phyloP scores from a whole-genome alignment of 768 basidiomycete genomes.

The Lyophyllum decastes region DNA sequence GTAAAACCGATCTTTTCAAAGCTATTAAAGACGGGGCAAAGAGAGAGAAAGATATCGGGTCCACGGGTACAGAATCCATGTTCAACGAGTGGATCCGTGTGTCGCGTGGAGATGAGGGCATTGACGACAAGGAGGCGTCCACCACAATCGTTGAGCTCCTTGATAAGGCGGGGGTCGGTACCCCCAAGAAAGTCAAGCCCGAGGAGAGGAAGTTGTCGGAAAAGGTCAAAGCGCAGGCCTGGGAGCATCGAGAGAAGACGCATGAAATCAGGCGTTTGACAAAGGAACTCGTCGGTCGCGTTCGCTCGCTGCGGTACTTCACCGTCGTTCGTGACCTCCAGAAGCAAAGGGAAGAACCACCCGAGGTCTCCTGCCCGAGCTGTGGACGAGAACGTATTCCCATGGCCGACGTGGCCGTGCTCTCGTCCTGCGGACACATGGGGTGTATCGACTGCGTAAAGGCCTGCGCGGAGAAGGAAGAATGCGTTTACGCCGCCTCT shows the following conservation, averaged over 20 bases:
- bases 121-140: conserved; percentile 79
- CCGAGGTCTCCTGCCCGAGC: conserved; percentile 59
- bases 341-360: conserved; percentile 63
- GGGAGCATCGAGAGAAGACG: conserved; percentile 85
- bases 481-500: conserved; percentile 74
- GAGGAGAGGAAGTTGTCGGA: conserved; percentile 59
- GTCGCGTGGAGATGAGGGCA: conserved; percentile 60
- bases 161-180: conserved; percentile 56
- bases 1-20: conserved; percentile 68
- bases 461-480: conserved; percentile 71
- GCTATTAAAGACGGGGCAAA: conserved; percentile 67
- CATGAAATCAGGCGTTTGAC: conserved; percentile 82
- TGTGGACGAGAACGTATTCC: conserved; percentile 60
- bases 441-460: conserved; percentile 79
- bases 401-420: conserved; percentile 72
- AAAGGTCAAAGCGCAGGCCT: conserved; percentile 61
- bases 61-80: conserved; percentile 67
- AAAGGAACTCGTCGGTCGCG: conserved; percentile 88
- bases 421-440: conserved; percentile 91
- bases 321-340: conserved; percentile 89
- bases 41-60: conserved; percentile 69
- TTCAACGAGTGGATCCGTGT: conserved; percentile 79
- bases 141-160: conserved; percentile 59
- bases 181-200: conserved; percentile 49
- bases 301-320: conserved; percentile 91